Evolutionary conservation across 2,329 filamentous ascomycete species (phyloP).

Genomic region (Diaporthe citrichinensis): DNA sequence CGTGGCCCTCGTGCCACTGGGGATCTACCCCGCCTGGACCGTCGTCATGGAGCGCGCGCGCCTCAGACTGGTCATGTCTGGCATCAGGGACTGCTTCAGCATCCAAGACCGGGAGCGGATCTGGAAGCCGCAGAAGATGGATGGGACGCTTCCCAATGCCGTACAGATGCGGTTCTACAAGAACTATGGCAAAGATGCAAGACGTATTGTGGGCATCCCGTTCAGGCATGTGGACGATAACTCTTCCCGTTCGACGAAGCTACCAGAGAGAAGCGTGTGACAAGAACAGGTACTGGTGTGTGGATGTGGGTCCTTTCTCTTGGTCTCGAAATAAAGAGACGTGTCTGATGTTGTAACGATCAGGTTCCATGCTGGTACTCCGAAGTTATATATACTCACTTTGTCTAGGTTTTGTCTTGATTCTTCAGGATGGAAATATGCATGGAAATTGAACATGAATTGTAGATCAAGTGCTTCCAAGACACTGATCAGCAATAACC

Average conservation of each 20-base stretch:
- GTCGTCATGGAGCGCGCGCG: neutral
- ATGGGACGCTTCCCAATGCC: neutral
- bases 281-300: neutral
- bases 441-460: too few relatives aligned
- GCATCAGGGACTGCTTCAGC: slow-evolving; percentile 4
- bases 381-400: too few relatives aligned
- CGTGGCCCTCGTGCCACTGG: neutral
- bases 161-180: neutral
- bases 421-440: too few relatives aligned
- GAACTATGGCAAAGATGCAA: neutral
- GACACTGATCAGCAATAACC: too few relatives aligned
- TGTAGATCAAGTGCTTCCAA: too few relatives aligned
- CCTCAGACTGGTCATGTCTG: neutral
- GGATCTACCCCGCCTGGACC: neutral
- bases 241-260: neutral
- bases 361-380: too few relatives aligned
- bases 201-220: neutral
- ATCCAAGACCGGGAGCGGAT: neutral
- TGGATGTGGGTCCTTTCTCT: neutral
- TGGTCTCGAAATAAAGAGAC: neutral
- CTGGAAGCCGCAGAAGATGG: neutral
- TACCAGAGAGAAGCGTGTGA: neutral
- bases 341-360: neutral
- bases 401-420: too few relatives aligned
- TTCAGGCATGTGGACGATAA: neutral